A percentile compares a stretch with the other conserved stretches of the same genome.
These are phyloP conservation scores for Debaryomyces coudertii DNA, from an alignment of 1,139 yeast genomes.

Conservation along the genomic window DNA sequence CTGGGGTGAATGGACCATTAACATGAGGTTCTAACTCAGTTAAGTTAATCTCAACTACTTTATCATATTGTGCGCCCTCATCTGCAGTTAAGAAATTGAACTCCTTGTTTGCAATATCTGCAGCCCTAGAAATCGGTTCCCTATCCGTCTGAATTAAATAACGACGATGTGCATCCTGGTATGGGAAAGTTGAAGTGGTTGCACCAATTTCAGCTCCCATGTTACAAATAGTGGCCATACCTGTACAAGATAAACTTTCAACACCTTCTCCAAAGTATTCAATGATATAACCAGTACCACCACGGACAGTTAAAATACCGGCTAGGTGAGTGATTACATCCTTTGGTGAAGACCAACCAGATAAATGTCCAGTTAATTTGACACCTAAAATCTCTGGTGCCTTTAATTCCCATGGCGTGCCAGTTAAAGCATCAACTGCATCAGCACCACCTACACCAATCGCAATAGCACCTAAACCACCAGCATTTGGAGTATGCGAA, in stretches of 20 bases:
- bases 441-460: slow-evolving; percentile 99
- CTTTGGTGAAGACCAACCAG: slow-evolving; percentile 95
- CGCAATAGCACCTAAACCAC: slow-evolving; percentile 96
- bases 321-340: slow-evolving; percentile 92
- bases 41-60: slow-evolving; percentile 78
- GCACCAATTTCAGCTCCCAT: slow-evolving; percentile 99
- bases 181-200: slow-evolving; percentile 95
- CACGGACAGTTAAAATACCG: slow-evolving; percentile 88
- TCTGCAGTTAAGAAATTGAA: slow-evolving; percentile 75
- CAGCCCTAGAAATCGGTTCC: slow-evolving; percentile 78
- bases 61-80: slow-evolving; percentile 79
- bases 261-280: slow-evolving; percentile 98
- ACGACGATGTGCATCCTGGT: slow-evolving; percentile 81
- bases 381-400: slow-evolving; percentile 95
- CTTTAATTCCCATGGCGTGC: slow-evolving; percentile 98
- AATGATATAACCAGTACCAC: slow-evolving; percentile 95
- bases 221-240: slow-evolving; percentile 99
- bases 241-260: slow-evolving; percentile 82
- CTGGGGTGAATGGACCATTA: slow-evolving; percentile 96
- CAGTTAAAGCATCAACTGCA: slow-evolving; percentile 95
- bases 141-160: slow-evolving; percentile 83
- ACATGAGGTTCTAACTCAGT: slow-evolving; percentile 81
- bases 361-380: slow-evolving; percentile 80
- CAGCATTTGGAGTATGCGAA: slow-evolving; percentile 97
- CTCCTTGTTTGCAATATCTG: slow-evolving; percentile 63